phyloP scores from a whole-genome alignment of 179 eudicot genomes.

The Vitellaria paradoxa region DNA sequence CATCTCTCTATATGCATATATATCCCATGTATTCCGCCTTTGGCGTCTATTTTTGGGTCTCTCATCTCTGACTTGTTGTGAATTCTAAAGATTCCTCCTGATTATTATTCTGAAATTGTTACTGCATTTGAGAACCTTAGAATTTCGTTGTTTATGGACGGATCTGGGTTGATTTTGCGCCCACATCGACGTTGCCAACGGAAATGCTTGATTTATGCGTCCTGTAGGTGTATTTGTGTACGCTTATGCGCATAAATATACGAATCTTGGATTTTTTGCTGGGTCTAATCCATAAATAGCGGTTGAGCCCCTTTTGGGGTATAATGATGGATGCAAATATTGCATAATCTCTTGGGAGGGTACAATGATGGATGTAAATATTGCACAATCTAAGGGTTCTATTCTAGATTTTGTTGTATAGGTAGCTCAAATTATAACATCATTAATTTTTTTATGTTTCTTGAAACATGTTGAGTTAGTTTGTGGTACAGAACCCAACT shows the following conservation, averaged over 20 bases:
- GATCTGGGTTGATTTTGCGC: constrained; percentile 9
- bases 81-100: not conserved
- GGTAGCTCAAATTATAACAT: not conserved
- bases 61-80: not conserved
- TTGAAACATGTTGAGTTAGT: no score
- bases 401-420: not conserved
- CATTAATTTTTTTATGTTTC: no score
- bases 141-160: not conserved
- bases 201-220: not conserved
- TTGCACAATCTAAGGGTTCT: not conserved
- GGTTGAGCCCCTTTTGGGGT: not conserved
- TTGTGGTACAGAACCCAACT: no score
- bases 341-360: not conserved
- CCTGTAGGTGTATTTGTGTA: not conserved
- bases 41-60: not conserved
- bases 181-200: not conserved
- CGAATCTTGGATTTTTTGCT: not conserved
- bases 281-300: not conserved
- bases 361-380: no score
- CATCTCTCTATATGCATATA: not conserved
- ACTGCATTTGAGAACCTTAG: not conserved
- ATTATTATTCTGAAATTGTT: not conserved
- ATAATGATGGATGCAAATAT: no score
- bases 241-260: not conserved
- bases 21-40: not conserved